phyloP scores from a whole-genome alignment of 768 basidiomycete genomes.

The Baorangia bicolor region DNA sequence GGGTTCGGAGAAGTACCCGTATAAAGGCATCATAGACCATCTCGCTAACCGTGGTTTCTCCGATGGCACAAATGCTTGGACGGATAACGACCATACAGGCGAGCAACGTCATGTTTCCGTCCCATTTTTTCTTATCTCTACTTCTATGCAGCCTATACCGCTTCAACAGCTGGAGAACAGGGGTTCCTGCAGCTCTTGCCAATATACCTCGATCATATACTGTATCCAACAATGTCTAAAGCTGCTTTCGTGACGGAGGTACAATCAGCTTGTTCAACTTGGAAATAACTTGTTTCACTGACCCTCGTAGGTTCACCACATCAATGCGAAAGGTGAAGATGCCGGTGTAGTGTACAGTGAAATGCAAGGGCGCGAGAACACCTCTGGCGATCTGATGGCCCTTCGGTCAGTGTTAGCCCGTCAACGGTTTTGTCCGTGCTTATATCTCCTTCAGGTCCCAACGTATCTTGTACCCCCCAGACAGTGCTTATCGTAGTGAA shows the following conservation, averaged over 20 bases:
- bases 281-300: conserved; percentile 1
- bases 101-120: background rate
- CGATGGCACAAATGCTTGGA: conserved; percentile 95
- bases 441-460: conserved; percentile 54
- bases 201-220: conserved; percentile 93
- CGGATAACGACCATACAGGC: conserved; percentile 85
- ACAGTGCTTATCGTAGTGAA: conserved; percentile 92
- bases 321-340: conserved; percentile 86
- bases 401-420: conserved; percentile 53
- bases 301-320: conserved; percentile 85
- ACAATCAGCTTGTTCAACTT: conserved; percentile 1
- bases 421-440: background rate
- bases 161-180: conserved; percentile 92
- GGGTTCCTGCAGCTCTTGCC: conserved; percentile 85
- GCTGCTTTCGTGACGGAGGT: conserved; percentile 76
- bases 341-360: conserved; percentile 96
- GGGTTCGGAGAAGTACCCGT: conserved; percentile 93
- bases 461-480: conserved; percentile 72
- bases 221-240: conserved; percentile 92
- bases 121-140: background rate
- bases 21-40: conserved; percentile 94
- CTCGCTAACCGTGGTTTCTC: conserved; percentile 94
- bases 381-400: conserved; percentile 86
- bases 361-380: conserved; percentile 97
- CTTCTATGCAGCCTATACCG: conserved; percentile 68